Evolutionary conservation across 2,329 filamentous ascomycete species (phyloP).

Genomic region (Atkinsonella texensis): DNA sequence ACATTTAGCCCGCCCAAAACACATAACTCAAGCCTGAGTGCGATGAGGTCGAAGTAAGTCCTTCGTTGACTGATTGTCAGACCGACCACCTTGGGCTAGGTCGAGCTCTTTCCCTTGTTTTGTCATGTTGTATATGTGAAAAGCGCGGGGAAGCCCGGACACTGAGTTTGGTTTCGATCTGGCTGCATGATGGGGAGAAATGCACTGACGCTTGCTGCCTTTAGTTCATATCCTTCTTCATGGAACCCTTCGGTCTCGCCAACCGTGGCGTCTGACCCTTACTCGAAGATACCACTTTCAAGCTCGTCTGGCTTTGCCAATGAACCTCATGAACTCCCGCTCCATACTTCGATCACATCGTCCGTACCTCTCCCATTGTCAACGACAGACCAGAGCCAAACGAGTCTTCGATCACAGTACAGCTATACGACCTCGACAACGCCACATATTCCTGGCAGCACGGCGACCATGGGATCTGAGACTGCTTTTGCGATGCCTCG

Average conservation of each 20-base stretch:
- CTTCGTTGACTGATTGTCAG: no score
- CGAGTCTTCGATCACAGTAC: slow-evolving; percentile 41
- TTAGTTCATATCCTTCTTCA: slow-evolving; percentile 47
- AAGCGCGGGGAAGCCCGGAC: no score
- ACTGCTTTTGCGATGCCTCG: slow-evolving; percentile 40
- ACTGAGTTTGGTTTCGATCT: no score
- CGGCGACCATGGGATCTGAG: slow-evolving; percentile 26
- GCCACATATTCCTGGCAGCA: slow-evolving; percentile 34
- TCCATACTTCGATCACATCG: slow-evolving; percentile 39
- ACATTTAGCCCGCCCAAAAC: slow-evolving; percentile 47
- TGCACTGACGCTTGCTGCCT: slow-evolving; percentile 32
- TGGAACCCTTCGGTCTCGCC: slow-evolving; percentile 41
- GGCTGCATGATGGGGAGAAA: neutral
- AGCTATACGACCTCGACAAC: slow-evolving; percentile 40
- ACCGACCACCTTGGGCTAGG: no score
- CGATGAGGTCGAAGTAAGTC: slow-evolving; percentile 48
- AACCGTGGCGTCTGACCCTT: slow-evolving; percentile 37
- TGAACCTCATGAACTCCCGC: slow-evolving; percentile 41
- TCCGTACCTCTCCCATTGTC: slow-evolving; percentile 40
- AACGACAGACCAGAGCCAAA: slow-evolving; percentile 33
- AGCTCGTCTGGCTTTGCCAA: slow-evolving; percentile 34
- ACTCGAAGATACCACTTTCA: slow-evolving; percentile 40
- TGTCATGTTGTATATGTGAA: no score
- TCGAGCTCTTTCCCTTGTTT: no score
- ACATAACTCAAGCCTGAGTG: slow-evolving; percentile 37